phyloP scores from a whole-genome alignment of 352 stramenopile species.

The Thalassiosira livingstoniorum region DNA sequence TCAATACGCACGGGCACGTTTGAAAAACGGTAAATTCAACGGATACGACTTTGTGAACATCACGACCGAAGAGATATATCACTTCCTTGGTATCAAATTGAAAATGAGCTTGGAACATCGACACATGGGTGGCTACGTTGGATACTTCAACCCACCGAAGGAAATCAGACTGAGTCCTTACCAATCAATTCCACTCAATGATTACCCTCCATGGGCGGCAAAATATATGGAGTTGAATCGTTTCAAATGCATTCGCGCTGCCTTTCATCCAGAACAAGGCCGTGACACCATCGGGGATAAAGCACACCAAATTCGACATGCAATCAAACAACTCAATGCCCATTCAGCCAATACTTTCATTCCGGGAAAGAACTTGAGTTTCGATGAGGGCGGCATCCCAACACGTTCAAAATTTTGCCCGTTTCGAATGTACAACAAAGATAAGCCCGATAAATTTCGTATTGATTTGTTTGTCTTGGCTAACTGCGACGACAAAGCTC shows the following conservation, averaged over 20 bases:
- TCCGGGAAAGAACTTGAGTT: slow-evolving; percentile 12
- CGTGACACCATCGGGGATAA: slow-evolving; percentile 7
- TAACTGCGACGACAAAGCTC: background rate
- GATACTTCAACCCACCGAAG: slow-evolving; percentile 13
- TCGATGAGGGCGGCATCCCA: slow-evolving; percentile 42
- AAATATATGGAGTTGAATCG: slow-evolving; percentile 14
- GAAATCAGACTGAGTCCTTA: background rate
- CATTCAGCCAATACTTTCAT: slow-evolving; percentile 22
- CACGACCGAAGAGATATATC: slow-evolving; percentile 19
- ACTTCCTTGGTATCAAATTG: slow-evolving; percentile 35
- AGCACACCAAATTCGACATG: slow-evolving; percentile 22
- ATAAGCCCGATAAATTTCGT: slow-evolving; percentile 47
- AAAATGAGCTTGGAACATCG: slow-evolving; percentile 31
- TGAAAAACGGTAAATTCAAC: slow-evolving; percentile 2
- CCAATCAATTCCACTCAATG: background rate
- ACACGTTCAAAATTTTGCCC: slow-evolving; percentile 24
- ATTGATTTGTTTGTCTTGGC: slow-evolving; percentile 36
- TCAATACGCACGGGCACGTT: slow-evolving; percentile 11
- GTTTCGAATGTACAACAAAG: slow-evolving; percentile 41
- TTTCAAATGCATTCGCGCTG: slow-evolving; percentile 34
- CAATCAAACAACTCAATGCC: slow-evolving; percentile 20
- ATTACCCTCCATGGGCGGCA: slow-evolving; percentile 18
- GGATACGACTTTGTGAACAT: slow-evolving; percentile 9
- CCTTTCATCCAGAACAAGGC: slow-evolving; percentile 38
- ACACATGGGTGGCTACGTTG: slow-evolving; percentile 29